A percentile compares a stretch with the other conserved stretches of the same genome.
phyloP scores from a whole-genome alignment of 352 stramenopile genomes.

The Globisporangium apiculatum region DNA sequence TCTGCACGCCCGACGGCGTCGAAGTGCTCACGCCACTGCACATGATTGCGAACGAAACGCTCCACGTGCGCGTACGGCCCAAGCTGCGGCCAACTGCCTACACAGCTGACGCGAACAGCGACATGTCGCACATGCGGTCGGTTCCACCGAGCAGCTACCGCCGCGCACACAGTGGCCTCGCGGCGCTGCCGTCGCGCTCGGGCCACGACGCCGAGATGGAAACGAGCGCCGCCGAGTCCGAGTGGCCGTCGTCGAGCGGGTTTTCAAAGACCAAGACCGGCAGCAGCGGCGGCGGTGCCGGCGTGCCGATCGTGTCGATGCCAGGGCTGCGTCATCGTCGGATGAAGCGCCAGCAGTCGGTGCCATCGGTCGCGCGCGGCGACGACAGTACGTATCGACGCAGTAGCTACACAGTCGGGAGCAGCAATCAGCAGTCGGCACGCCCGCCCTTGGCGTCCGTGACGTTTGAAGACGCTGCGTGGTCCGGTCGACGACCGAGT shows the following conservation, averaged over 20 bases:
- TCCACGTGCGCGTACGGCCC: conserved; percentile 58
- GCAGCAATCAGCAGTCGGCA: neutral
- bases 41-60: conserved; percentile 60
- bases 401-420: conserved; percentile 15
- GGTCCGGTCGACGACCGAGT: conserved; percentile 3
- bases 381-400: conserved; percentile 10
- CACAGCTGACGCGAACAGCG: conserved; percentile 5
- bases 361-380: conserved; percentile 11
- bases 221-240: conserved; percentile 1
- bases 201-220: conserved; percentile 4
- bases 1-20: conserved; percentile 40
- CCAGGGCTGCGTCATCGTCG: conserved; percentile 11
- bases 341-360: conserved; percentile 22
- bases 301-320: conserved; percentile 7
- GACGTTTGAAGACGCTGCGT: conserved; percentile 12
- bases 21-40: conserved; percentile 71
- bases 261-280: conserved; percentile 6
- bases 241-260: conserved; percentile 3
- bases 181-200: neutral
- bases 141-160: conserved; percentile 14
- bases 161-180: conserved; percentile 4
- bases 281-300: neutral
- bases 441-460: neutral
- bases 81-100: conserved; percentile 33
- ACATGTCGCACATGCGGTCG: conserved; percentile 15